A percentile compares a stretch with the other conserved stretches of the same genome.
phyloP scores from a whole-genome alignment of 2,329 filamentous ascomycete genomes.

The Dactylellina leptospora region DNA sequence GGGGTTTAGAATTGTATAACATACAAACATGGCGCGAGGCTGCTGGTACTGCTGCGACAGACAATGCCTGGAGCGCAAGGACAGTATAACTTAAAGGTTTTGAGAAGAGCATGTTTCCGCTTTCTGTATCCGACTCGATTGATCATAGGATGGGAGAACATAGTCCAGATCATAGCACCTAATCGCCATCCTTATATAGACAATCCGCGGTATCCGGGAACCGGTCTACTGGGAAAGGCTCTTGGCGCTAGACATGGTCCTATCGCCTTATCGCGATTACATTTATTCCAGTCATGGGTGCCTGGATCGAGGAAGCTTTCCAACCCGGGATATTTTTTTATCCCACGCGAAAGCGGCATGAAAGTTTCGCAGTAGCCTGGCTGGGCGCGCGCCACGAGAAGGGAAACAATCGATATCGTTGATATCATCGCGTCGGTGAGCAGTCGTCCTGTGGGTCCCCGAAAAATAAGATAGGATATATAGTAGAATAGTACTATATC shows the following conservation, averaged over 20 bases:
- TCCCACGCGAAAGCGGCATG: background rate
- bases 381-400: background rate
- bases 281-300: background rate
- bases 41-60: background rate
- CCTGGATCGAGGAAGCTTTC: background rate
- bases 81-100: background rate
- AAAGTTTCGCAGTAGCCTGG: background rate
- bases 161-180: background rate
- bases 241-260: background rate
- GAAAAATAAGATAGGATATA: background rate
- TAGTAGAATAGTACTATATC: too few relatives aligned
- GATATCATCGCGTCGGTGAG: background rate
- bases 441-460: background rate
- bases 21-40: background rate
- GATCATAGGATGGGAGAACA: background rate
- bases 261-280: background rate
- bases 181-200: background rate
- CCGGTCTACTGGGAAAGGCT: background rate
- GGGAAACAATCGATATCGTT: background rate
- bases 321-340: background rate
- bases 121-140: background rate
- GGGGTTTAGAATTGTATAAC: too few relatives aligned
- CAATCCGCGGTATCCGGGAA: too few relatives aligned
- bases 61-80: background rate
- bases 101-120: constrained; percentile 1